phyloP scores from a whole-genome alignment of 805 yeast species.

The Dipodascopsis uninucleata region DNA sequence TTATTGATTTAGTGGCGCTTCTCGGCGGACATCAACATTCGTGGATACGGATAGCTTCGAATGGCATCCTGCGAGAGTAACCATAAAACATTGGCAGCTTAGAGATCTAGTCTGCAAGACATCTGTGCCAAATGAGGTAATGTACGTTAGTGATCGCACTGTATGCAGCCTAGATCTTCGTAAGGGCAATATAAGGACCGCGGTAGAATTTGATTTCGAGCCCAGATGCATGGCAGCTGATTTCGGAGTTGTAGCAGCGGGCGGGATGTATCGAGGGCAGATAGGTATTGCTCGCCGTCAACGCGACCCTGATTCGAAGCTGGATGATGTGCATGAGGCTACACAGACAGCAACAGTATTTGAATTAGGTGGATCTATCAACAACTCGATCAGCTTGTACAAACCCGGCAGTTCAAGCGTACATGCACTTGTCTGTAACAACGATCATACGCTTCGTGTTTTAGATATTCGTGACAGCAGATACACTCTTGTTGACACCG shows the following conservation, averaged over 20 bases:
- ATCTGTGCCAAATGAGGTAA: constrained; percentile 45
- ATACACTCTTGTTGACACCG: constrained; percentile 42
- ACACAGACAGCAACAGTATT: constrained; percentile 40
- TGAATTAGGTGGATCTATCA: constrained; percentile 74
- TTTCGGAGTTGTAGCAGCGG: constrained; percentile 52
- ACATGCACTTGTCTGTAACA: constrained; percentile 71
- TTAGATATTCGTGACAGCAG: constrained; percentile 54
- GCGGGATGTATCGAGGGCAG: constrained; percentile 62
- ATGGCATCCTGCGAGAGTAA: constrained; percentile 30
- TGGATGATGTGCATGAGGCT: not conserved
- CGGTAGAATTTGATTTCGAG: constrained; percentile 54
- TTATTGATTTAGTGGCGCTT: constrained; percentile 9
- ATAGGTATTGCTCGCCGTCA: constrained; percentile 54
- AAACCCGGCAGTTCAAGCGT: constrained; percentile 38
- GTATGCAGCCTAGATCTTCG: constrained; percentile 47
- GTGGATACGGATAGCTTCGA: constrained; percentile 16
- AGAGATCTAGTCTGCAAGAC: constrained; percentile 61
- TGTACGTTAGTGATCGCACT: constrained; percentile 56
- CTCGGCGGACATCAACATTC: constrained; percentile 16
- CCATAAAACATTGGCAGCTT: constrained; percentile 68
- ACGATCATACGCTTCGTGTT: constrained; percentile 68
- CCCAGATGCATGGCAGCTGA: constrained; percentile 67
- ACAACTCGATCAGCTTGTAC: constrained; percentile 59
- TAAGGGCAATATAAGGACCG: constrained; percentile 38
- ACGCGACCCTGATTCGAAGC: constrained; percentile 24